Evolutionary conservation across 176 grass and related monocot genomes (phyloP), one percentile per base, ranked within the genome.

Genomic region (Eleusine coracana): DNA sequence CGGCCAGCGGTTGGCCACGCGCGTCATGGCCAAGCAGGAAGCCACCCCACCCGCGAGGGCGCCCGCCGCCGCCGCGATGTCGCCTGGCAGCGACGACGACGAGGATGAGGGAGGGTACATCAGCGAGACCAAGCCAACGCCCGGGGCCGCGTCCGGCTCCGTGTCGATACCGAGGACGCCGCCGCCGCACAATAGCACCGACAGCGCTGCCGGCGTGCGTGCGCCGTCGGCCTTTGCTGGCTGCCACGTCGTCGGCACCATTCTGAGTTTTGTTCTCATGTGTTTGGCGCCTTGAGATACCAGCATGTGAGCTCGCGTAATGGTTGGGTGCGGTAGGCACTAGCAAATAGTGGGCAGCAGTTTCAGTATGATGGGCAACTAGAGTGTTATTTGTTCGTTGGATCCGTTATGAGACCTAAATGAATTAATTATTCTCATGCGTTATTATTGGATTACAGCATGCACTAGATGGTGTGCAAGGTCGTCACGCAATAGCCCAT

Each of bases 1-100:
- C 0, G 91, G 91, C 0, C 82, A 97, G 83, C 85, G 89, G 87
- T 73, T 97, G 87, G 82, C 85, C 46, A 5, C 88, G 23, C 76
- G 91, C 31, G 89, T 90, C 63, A 75, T 88, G 76, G 31, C 52
- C 20, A n/a, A 39, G 20, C 50, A 63, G 2, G 7, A 21, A 36
- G n/a, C 67, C 38, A 5, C 27, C 28, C 40, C 44, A n/a, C 42
- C 75, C 0, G 25, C 70, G 15, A 8, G 2, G 46, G 68, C 79
- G n/a, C 92, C 75, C 5, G 11, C 10, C 15, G 77, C 45, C 16
- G 12, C 11, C 11, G 76, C 76, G 2, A 60, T 52, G 17, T 25
- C 74, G 16, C 80, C 27, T 1, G 55, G 34, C 4, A 52, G 20
- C 52, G 45, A 17, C 67, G 49, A 39, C 10, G 66, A 23, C 21